Conservation (phyloP, 352 stramenopile genomes). For the Peronosclerospora sorghi region DNA sequence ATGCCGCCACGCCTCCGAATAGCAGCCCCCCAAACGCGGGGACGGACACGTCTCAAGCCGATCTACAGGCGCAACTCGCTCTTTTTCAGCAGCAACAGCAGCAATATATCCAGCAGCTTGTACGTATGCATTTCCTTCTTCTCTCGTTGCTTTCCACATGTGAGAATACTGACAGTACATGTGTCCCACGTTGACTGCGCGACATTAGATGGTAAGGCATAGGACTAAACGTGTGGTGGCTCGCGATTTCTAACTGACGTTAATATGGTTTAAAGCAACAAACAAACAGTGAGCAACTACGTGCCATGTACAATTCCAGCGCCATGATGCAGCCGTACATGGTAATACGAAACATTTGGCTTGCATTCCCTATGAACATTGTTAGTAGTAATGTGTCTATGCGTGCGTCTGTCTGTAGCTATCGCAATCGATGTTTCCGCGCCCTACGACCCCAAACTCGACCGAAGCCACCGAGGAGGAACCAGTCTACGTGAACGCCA, state of each 20-base stretch:
- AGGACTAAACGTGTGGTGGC: neutral
- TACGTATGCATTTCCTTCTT: constrained; percentile 7
- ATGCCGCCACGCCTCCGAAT: constrained; percentile 14
- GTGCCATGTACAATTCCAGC: constrained; percentile 64
- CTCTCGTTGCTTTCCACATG: neutral
- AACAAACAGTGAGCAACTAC: constrained; percentile 73
- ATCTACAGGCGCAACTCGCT: constrained; percentile 40
- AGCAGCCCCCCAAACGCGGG: constrained; percentile 1
- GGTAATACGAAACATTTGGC: constrained; percentile 15
- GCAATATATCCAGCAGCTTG: constrained; percentile 45
- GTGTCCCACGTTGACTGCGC: neutral
- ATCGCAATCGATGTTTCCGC: constrained; percentile 56
- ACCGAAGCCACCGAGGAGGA: constrained; percentile 67
- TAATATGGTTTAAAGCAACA: constrained; percentile 22
- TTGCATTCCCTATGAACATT: neutral
- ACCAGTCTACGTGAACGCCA: constrained; percentile 85
- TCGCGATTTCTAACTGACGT: neutral
- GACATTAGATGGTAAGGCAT: constrained; percentile 24
- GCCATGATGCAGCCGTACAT: constrained; percentile 84
- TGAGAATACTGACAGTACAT: constrained; percentile 2
- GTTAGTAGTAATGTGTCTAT: no score
- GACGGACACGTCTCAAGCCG: constrained; percentile 17
- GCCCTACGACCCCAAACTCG: constrained; percentile 32
- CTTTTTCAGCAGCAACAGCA: constrained; percentile 52
- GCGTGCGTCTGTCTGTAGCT: constrained; percentile 24